Percentiles rank a stretch among this genome's conserved stretches.
Evolutionary conservation across 306 rosid genomes (phyloP).

Genomic region (Abrus precatorius): DNA sequence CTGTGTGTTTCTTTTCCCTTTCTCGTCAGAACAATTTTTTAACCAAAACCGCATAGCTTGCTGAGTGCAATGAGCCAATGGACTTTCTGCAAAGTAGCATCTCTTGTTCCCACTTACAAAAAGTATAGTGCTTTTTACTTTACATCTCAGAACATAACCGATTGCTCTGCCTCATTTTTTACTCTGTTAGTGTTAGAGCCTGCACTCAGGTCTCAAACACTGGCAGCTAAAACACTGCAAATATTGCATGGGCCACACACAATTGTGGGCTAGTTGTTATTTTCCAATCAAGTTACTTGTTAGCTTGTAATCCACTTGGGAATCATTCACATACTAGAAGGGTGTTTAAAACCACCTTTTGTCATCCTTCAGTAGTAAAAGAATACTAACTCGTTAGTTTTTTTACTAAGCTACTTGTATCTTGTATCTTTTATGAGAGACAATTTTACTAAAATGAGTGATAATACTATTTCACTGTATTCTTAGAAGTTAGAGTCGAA

Average conservation of each 20-base stretch:
- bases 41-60: slow-evolving; percentile 48
- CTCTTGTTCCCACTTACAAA: slow-evolving; percentile 38
- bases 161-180: slow-evolving; percentile 45
- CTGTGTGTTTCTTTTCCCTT: slow-evolving; percentile 46
- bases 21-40: slow-evolving; percentile 44
- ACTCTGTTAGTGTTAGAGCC: slow-evolving; percentile 45
- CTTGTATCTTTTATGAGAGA: too few species aligned
- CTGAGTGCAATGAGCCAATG: slow-evolving; percentile 44
- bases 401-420: too few species aligned
- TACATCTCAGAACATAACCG: slow-evolving; percentile 36
- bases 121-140: slow-evolving; percentile 47
- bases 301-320: background rate
- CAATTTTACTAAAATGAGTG: too few species aligned
- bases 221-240: slow-evolving; percentile 25
- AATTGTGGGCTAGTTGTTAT: slow-evolving; percentile 32
- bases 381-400: background rate
- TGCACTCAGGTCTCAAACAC: slow-evolving; percentile 40
- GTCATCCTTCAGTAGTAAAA: slow-evolving; percentile 26
- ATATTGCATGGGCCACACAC: slow-evolving; percentile 38
- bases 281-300: slow-evolving; percentile 20
- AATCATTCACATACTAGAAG: slow-evolving; percentile 34
- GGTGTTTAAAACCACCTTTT: slow-evolving; percentile 25
- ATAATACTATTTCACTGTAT: too few species aligned
- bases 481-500: too few species aligned
- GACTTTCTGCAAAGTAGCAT: slow-evolving; percentile 48